Evolutionary conservation across 2,329 filamentous ascomycete genomes (phyloP).

Genomic region (Davidsoniella neocaledoniae): DNA sequence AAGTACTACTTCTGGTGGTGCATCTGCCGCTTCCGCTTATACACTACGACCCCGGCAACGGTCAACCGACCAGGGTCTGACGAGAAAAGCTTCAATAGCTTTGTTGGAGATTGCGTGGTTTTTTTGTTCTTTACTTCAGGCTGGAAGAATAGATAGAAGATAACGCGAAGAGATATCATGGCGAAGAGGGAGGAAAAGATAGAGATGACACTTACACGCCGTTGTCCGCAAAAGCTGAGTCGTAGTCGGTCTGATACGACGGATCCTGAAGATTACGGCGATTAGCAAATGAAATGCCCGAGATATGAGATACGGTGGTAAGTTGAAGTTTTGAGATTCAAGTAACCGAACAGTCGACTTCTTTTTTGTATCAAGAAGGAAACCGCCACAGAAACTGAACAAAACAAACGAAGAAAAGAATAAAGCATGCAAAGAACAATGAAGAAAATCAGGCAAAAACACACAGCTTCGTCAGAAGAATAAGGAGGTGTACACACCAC

Average conservation of each 20-base stretch:
- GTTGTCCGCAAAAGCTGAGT: constrained; percentile 7
- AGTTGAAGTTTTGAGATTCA: background rate
- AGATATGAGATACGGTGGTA: no score
- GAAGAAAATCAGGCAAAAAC: background rate
- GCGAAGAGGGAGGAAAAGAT: background rate
- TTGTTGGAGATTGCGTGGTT: background rate
- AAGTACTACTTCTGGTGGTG: no score
- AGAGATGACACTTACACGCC: constrained; percentile 4
- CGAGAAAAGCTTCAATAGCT: no score
- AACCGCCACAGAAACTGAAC: background rate
- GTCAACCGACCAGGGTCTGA: background rate
- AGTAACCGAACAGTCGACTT: background rate
- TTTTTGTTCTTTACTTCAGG: no score
- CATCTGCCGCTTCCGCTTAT: no score
- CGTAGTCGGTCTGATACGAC: constrained; percentile 6
- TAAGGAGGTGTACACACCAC: constrained; percentile 8
- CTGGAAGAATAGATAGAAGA: no score
- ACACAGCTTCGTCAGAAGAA: constrained; percentile 1
- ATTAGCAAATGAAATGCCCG: background rate
- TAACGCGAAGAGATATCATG: no score
- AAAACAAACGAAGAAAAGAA: background rate
- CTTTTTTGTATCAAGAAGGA: background rate
- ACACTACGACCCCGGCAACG: no score
- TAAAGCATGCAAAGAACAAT: background rate
- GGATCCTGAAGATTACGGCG: background rate